Base-by-base conservation (phyloP, 371 early-diverging fungal genomes). In the Capillidium heterosporum region DNA sequence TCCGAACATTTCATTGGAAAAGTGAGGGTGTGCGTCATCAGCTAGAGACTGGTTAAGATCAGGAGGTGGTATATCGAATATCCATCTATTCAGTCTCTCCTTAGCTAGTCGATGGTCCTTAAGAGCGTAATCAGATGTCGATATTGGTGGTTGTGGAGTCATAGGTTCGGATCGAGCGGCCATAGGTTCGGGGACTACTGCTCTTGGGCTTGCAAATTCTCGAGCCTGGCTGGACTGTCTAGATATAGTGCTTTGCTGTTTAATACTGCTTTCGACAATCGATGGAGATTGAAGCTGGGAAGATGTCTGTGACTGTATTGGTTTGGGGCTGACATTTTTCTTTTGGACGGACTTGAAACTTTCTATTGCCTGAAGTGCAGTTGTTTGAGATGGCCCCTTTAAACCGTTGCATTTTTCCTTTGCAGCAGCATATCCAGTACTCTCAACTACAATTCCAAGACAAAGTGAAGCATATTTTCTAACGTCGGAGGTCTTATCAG, bases 401-500 rank as follows among this genome's bases (percentile, higher is more conserved):
- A 85, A 68, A 50, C 80, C 78, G 29, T 66, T 65, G 21, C 75
- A 73, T 59, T 76, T 81, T 7, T 74, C 65, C 2, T 72, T 65
- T 1, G 87, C 71, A 1, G 64, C 58, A 43, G 78, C 80, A 48
- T 75, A 75, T 0, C 87, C 86, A 0, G 77, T 78, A 41, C 61
- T 71, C 11, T 67, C 64, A 17, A 82, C 73, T 4, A 89, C 49
- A 11, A 67, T 65, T 2, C 72, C 76, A n/a, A 93, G 62, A 51
- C 81, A 71, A 1, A 71, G 62, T 57, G 82, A 82, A 1, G 91
- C 88, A 1, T 75, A 71, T 61, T 93, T 93, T 57, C 96, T 78
- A 11, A 94, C 94, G 28, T 92, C 93, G 0, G 75, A 73, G 61
- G 80, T 87, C 28, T 86, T 78, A 60, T 95, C 95, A 63, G 88